A percentile compares a stretch with the other conserved stretches of the same genome.
phyloP scores from a whole-genome alignment of 1,284 basidiomycete species.

The Phylloporus sp. region DNA sequence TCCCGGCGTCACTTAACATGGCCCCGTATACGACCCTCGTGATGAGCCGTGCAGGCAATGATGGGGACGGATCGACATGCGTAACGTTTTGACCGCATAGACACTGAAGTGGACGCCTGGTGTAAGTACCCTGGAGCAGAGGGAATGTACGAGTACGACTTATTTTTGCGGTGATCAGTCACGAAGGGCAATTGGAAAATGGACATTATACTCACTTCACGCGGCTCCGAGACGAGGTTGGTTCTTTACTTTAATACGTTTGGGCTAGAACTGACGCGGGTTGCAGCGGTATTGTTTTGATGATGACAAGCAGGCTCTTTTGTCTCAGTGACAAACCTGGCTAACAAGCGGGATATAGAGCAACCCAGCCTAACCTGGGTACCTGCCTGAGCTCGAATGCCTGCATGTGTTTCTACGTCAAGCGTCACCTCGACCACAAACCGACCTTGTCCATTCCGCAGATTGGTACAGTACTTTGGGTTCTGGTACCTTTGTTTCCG shows the following conservation, averaged over 20 bases:
- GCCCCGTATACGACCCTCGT: constrained; percentile 80
- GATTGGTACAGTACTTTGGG: too few relatives aligned
- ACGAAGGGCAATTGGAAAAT: constrained; percentile 94
- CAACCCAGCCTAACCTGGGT: constrained; percentile 73
- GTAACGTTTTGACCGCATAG: constrained; percentile 21
- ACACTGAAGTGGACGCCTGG: too few relatives aligned
- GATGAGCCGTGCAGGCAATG: constrained; percentile 56
- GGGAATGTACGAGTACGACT: constrained; percentile 87
- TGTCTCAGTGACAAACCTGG: neutral
- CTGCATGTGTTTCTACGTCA: constrained; percentile 95
- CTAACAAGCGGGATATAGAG: constrained; percentile 51
- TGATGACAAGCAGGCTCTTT: constrained; percentile 78
- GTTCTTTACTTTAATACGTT: constrained; percentile 29
- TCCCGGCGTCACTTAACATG: constrained; percentile 89
- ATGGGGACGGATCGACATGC: constrained; percentile 46
- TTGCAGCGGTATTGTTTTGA: constrained; percentile 92
- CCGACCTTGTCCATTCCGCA: constrained; percentile 44
- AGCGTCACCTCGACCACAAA: constrained; percentile 84
- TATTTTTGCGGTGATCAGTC: constrained; percentile 91
- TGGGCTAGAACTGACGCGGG: neutral
- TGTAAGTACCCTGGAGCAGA: constrained; percentile 62
- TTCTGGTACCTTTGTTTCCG: too few relatives aligned
- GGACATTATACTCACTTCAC: constrained; percentile 93
- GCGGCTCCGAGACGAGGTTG: constrained; percentile 76
- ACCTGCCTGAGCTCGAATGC: constrained; percentile 73